A percentile compares a stretch with the other conserved stretches of the same genome.
Evolutionary conservation across 208 protist species (phyloP).

Genomic region (Crithidia bombi): DNA sequence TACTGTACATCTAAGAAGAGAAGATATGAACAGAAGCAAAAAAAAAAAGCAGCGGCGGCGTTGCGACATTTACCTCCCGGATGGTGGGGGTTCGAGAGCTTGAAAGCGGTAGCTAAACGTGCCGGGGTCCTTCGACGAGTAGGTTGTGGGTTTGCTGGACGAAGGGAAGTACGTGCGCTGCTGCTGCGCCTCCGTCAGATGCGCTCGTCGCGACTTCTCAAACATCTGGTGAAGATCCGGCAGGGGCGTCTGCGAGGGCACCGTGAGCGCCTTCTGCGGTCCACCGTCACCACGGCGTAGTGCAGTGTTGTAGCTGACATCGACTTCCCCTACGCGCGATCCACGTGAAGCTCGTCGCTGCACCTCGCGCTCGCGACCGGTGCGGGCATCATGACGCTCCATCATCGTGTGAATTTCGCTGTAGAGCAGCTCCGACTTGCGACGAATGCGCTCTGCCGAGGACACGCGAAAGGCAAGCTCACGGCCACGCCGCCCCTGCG

Average conservation of each 20-base stretch:
- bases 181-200: constrained; percentile 57
- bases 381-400: constrained; percentile 49
- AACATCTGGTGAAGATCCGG: constrained; percentile 70
- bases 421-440: constrained; percentile 50
- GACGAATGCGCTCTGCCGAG: constrained; percentile 72
- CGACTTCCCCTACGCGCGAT: background rate
- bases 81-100: background rate
- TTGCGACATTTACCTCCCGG: background rate
- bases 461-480: constrained; percentile 27
- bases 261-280: background rate
- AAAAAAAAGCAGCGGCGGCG: background rate
- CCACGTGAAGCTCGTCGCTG: constrained; percentile 30
- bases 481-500: background rate
- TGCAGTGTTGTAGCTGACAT: background rate
- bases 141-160: constrained; percentile 21
- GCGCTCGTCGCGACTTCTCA: constrained; percentile 61
- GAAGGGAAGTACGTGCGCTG: constrained; percentile 57
- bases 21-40: background rate
- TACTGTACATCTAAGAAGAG: constrained; percentile 8
- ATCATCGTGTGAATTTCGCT: constrained; percentile 71
- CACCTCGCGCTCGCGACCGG: constrained; percentile 59
- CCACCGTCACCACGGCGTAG: background rate
- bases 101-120: constrained; percentile 77
- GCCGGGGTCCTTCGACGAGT: constrained; percentile 56
- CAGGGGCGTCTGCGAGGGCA: constrained; percentile 15